A percentile compares a stretch with the other conserved stretches of the same genome.
phyloP scores from a whole-genome alignment of 345 rosid genomes.

The Eucalyptus viminalis region DNA sequence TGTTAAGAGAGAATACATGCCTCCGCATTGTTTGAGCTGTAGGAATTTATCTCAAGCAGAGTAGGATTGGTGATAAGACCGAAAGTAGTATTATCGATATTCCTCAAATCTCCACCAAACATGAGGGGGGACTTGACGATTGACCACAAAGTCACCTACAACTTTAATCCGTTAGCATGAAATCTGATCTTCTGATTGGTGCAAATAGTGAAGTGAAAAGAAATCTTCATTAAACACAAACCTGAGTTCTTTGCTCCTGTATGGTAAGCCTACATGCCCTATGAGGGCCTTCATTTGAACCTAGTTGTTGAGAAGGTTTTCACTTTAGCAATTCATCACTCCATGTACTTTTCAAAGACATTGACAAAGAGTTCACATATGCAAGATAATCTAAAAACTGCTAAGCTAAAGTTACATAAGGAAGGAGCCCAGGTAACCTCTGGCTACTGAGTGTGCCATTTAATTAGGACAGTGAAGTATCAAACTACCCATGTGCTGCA shows the following conservation, averaged over 20 bases:
- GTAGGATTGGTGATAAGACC: conserved; percentile 61
- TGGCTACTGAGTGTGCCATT: too few relatives aligned
- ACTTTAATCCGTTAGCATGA: neutral
- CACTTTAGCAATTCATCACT: neutral
- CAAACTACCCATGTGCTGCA: neutral
- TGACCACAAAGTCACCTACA: conserved; percentile 91
- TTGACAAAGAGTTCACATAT: neutral
- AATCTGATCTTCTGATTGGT: neutral
- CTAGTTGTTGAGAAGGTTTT: conserved; percentile 16
- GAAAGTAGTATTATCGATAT: conserved; percentile 46
- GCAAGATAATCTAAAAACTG: neutral
- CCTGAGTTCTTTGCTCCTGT: conserved; percentile 84
- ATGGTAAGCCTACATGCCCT: conserved; percentile 46
- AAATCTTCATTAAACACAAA: neutral
- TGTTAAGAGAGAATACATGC: neutral
- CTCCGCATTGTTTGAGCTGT: conserved; percentile 74
- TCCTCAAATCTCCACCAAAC: conserved; percentile 86
- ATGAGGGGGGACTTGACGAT: conserved; percentile 71
- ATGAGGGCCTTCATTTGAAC: conserved; percentile 71
- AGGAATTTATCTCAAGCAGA: conserved; percentile 50
- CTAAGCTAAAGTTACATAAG: neutral
- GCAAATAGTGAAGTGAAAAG: neutral
- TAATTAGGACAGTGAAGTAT: neutral
- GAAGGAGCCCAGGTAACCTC: neutral
- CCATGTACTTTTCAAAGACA: neutral